Evolutionary conservation across 805 yeast genomes (phyloP), one percentile per base, ranked within the genome.

Genomic region (Saccharomycopsis vini): DNA sequence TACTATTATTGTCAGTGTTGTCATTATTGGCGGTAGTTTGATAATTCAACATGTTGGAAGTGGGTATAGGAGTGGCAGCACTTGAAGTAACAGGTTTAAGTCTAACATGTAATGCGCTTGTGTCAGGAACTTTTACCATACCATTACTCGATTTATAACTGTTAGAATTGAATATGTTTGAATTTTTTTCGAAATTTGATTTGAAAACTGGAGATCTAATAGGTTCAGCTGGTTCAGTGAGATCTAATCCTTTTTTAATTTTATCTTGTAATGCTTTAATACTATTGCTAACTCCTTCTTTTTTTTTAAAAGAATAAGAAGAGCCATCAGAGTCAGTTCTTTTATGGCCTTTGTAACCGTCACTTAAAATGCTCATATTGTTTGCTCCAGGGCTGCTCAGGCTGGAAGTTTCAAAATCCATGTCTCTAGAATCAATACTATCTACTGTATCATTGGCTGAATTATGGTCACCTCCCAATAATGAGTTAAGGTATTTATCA

Each of bases 241-340:
- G 22, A 41, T 49, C 52, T 9, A 49, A 36, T 9, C 40, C 52
- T 39, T 49, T 49, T 28, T 49, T 49, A 19, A 49, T 49, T 40
- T 49, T 49, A 23, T 49, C 52, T 39, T 49, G 52, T 5, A 49
- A 36, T 2, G 50, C 48, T 26, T 47, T 49, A 13, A 49, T 47
- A 32, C 50, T 49, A 28, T 45, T 48, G 18, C 50, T 45, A 12
- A 48, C 51, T 3, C 44, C 46, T 29, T 47, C 46, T 32, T 45
- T 43, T 34, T 48, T 46, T 37, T 46, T 43, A 28, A 24, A 26
- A 2, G 45, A 42, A 21, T 19, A 35, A n/a, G 5, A 19, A 5
- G 38, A 35, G 32, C 40, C 32, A 26, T 20, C 12, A 22, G 40
- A 37, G 22, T 38, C 41, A 5, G 12, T 16, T 38, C 41, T 38